A percentile compares a stretch with the other conserved stretches of the same genome.
Evolutionary conservation across 2,329 filamentous ascomycete species (phyloP).

Genomic region (Xylariales sp.): DNA sequence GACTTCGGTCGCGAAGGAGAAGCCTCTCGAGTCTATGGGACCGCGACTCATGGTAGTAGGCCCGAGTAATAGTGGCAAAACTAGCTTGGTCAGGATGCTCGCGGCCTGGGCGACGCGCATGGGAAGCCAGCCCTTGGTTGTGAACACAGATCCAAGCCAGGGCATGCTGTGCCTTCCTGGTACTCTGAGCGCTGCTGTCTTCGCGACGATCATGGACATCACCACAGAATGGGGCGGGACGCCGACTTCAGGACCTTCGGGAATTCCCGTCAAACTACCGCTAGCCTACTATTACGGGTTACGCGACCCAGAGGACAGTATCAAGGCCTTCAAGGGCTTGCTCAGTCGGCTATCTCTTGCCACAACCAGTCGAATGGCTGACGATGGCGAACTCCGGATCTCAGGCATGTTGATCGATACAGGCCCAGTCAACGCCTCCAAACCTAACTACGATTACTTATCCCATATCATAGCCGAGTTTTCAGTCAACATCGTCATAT

Average conservation of each 20-base stretch:
- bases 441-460: constrained; percentile 69
- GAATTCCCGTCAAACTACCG: constrained; percentile 85
- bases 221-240: constrained; percentile 79
- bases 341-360: constrained; percentile 73
- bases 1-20: constrained; percentile 45
- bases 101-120: constrained; percentile 73
- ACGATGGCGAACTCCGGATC: constrained; percentile 65
- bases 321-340: constrained; percentile 67
- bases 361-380: constrained; percentile 70
- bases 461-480: constrained; percentile 65
- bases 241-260: constrained; percentile 84
- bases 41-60: constrained; percentile 85
- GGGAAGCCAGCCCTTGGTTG: constrained; percentile 70
- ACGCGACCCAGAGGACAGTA: constrained; percentile 66
- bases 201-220: constrained; percentile 81
- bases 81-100: constrained; percentile 70
- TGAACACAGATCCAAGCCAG: constrained; percentile 82
- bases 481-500: constrained; percentile 71
- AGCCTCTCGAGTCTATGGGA: constrained; percentile 41
- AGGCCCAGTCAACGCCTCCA: constrained; percentile 63
- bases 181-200: constrained; percentile 79
- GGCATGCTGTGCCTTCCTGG: constrained; percentile 74
- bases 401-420: constrained; percentile 85
- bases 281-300: constrained; percentile 86
- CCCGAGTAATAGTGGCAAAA: constrained; percentile 75